Evolutionary conservation across 176 grass and related monocot genomes (phyloP).

Genomic region (Aegilops speltoides): DNA sequence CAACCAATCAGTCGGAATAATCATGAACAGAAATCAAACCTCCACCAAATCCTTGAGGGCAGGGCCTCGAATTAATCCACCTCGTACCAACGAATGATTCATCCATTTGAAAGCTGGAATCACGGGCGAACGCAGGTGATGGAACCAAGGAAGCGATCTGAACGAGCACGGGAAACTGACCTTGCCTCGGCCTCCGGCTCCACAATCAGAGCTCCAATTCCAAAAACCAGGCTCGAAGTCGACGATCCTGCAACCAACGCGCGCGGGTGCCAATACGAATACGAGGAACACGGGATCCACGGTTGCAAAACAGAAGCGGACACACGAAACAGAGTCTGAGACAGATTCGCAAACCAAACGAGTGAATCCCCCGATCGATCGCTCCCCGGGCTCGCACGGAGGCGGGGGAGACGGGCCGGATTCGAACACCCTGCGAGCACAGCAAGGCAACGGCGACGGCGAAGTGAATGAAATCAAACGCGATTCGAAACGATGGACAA

Average conservation of each 20-base stretch:
- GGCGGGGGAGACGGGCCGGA: not conserved
- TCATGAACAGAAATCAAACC: too few relatives aligned
- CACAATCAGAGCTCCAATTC: not conserved
- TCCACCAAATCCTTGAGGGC: not conserved
- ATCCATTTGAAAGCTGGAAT: conserved; percentile 5
- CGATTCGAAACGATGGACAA: not conserved
- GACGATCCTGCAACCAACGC: conserved; percentile 19
- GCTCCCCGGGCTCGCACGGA: not conserved
- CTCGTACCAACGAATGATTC: not conserved
- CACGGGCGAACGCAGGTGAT: not conserved
- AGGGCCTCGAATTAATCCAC: conserved; percentile 8
- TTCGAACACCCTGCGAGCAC: conserved; percentile 5
- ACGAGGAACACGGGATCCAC: not conserved
- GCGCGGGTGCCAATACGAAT: too few relatives aligned
- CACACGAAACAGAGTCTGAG: too few relatives aligned
- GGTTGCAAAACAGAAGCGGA: not conserved
- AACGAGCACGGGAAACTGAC: conserved; percentile 29
- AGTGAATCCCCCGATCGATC: not conserved
- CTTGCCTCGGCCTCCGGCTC: not conserved
- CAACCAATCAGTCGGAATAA: too few relatives aligned
- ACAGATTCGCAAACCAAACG: not conserved
- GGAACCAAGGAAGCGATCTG: not conserved
- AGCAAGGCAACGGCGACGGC: not conserved
- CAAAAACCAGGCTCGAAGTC: not conserved
- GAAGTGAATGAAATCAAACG: conserved; percentile 17